Evolutionary conservation across 345 rosid species (phyloP), one percentile per base, ranked within the genome.

Genomic region (Gossypium herbaceum): DNA sequence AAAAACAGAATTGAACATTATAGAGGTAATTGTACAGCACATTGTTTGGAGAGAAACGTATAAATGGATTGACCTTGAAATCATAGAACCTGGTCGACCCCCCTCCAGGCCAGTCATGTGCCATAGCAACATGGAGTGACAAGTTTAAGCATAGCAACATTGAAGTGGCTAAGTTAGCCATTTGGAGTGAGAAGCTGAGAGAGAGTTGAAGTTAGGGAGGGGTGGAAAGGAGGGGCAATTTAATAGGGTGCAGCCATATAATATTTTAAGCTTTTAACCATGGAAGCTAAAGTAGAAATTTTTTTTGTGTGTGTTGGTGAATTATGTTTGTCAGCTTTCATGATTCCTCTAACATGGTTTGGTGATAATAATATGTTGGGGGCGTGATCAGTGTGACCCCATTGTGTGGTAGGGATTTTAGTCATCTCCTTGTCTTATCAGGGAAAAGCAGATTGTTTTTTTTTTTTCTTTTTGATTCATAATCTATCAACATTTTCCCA

Each of bases 1-100:
- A 22, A 41, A 17, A 12, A 10, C 39, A 70, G 22, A 68, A 59
- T 9, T 68, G 60, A 72, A 72, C 44, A 10, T 16, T 71, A 71
- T 11, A 54, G 70, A 41, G 48, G 2, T 44, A 64, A 68, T 47
- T n/a, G 58, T 50, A 25, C 10, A 7, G 4, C 15, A 57, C 55
- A 67, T 20, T 29, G 58, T 15, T 19, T 61, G 7, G 15, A 70
- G 7, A 61, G 4, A 72, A 34, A 27, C 56, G n/a, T 1, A 17
- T 51, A 3, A 48, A 41, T 7, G 62, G 13, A 69, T 51, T 77
- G 79, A 85, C 96, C 90, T 91, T 91, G 78, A 92, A 92, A 58
- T 88, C 89, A 70, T 91, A 92, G 86, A 91, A 85, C 67, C 89
- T 86, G 79, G 96, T 84, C 17, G 92, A 80, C 66, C 84, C 59